Evolutionary conservation across 2,329 filamentous ascomycete genomes (phyloP).

Genomic region (Cladosporium sp.): DNA sequence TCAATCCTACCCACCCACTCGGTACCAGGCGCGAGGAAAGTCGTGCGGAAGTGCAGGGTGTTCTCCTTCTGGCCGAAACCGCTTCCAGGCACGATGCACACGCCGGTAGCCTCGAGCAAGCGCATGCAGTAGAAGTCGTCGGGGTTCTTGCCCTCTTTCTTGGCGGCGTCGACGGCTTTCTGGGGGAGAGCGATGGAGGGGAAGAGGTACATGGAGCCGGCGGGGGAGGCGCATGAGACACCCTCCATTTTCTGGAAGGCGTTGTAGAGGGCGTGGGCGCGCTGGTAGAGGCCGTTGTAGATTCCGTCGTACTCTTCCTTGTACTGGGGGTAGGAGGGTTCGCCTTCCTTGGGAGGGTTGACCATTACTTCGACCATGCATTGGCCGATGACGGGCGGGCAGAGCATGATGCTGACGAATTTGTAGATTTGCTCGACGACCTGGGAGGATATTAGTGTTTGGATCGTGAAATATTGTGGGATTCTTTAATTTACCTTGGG

Average conservation of each 20-base stretch:
- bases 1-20: conserved; percentile 86
- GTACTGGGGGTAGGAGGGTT: conserved; percentile 81
- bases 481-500: conserved; percentile 27
- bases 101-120: conserved; percentile 86
- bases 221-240: conserved; percentile 80
- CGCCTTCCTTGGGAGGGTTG: conserved; percentile 80
- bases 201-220: conserved; percentile 99
- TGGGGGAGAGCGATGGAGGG: conserved; percentile 77
- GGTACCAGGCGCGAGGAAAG: conserved; percentile 91
- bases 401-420: conserved; percentile 95
- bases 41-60: conserved; percentile 91
- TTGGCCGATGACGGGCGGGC: conserved; percentile 90
- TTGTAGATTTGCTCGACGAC: conserved; percentile 97
- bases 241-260: conserved; percentile 95
- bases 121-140: conserved; percentile 95
- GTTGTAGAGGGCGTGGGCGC: conserved; percentile 79
- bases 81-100: conserved; percentile 87
- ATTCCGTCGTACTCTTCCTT: conserved; percentile 79
- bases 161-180: conserved; percentile 72
- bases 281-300: conserved; percentile 69
- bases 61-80: conserved; percentile 93
- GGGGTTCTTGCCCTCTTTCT: conserved; percentile 64
- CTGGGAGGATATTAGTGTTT: conserved; percentile 39
- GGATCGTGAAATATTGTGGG: background rate
- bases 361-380: conserved; percentile 97